Conservation (phyloP, 805 yeast genomes). For the Blastobotrys robertii region DNA sequence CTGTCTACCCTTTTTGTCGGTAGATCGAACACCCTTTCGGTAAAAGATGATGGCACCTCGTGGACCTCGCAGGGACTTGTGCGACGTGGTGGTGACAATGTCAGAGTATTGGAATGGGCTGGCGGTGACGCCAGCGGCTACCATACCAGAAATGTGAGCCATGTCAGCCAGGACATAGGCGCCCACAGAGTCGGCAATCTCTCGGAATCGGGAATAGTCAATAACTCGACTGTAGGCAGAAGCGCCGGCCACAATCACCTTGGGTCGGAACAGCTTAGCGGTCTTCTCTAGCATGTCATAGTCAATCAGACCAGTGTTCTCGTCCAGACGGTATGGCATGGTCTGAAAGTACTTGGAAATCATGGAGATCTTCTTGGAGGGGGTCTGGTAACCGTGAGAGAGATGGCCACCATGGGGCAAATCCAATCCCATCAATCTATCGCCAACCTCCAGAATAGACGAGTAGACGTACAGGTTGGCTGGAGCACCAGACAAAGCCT, state of each 20-base stretch:
- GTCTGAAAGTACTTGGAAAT: slow-evolving; percentile 93
- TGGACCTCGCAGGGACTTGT: slow-evolving; percentile 96
- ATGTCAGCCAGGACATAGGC: slow-evolving; percentile 89
- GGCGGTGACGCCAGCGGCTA: slow-evolving; percentile 88
- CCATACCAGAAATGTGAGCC: slow-evolving; percentile 96
- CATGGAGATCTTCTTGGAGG: slow-evolving; percentile 78
- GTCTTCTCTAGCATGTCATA: slow-evolving; percentile 78
- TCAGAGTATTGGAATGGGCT: slow-evolving; percentile 92
- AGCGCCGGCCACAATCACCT: slow-evolving; percentile 92
- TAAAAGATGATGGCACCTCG: slow-evolving; percentile 97
- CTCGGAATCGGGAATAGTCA: slow-evolving; percentile 83
- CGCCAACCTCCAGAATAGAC: slow-evolving; percentile 80
- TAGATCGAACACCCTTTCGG: slow-evolving; percentile 85
- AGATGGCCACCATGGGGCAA: slow-evolving; percentile 98
- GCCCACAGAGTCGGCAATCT: slow-evolving; percentile 86
- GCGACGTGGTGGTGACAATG: slow-evolving; percentile 96
- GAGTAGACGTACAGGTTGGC: slow-evolving; percentile 91
- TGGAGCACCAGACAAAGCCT: slow-evolving; percentile 91
- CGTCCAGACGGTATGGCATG: slow-evolving; percentile 91
- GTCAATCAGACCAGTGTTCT: slow-evolving; percentile 82
- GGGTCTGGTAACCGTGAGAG: slow-evolving; percentile 94
- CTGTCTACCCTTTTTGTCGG: slow-evolving; percentile 76
- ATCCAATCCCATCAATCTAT: slow-evolving; percentile 93
- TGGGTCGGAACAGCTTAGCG: slow-evolving; percentile 85
- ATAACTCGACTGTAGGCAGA: slow-evolving; percentile 89